These are phyloP conservation scores for Geranium brycei DNA, from an alignment of 345 rosid genomes.

Conservation along the genomic window DNA sequence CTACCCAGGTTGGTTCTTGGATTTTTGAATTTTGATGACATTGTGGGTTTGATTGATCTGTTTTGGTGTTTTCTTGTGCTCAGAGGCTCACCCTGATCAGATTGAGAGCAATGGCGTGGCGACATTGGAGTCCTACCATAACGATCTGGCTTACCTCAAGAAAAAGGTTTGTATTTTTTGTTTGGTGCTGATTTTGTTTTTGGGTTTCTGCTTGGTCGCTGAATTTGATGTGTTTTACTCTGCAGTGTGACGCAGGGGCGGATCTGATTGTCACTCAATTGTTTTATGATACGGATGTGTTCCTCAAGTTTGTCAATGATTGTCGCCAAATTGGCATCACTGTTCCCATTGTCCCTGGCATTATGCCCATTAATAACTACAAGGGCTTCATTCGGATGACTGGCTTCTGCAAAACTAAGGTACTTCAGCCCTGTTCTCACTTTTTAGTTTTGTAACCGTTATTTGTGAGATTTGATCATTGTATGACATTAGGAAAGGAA, in stretches of 20 bases:
- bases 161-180: conserved; percentile 37
- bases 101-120: conserved; percentile 66
- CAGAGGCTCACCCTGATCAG: conserved; percentile 92
- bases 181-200: neutral
- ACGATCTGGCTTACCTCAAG: conserved; percentile 81
- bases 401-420: conserved; percentile 94
- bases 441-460: neutral
- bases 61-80: neutral
- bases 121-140: conserved; percentile 53
- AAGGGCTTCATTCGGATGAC: conserved; percentile 87
- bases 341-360: conserved; percentile 89
- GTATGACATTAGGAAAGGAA: neutral
- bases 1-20: conserved; percentile 52
- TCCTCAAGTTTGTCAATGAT: conserved; percentile 85
- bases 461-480: no score
- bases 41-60: neutral
- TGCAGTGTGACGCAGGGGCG: conserved; percentile 90
- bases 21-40: neutral
- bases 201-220: neutral
- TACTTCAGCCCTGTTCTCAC: conserved; percentile 3
- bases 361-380: conserved; percentile 88
- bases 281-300: conserved; percentile 81
- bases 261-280: conserved; percentile 79
- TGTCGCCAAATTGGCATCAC: conserved; percentile 79
- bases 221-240: neutral